Evolutionary conservation across 2,329 filamentous ascomycete genomes (phyloP).

Genomic region (Verticillium longisporum): DNA sequence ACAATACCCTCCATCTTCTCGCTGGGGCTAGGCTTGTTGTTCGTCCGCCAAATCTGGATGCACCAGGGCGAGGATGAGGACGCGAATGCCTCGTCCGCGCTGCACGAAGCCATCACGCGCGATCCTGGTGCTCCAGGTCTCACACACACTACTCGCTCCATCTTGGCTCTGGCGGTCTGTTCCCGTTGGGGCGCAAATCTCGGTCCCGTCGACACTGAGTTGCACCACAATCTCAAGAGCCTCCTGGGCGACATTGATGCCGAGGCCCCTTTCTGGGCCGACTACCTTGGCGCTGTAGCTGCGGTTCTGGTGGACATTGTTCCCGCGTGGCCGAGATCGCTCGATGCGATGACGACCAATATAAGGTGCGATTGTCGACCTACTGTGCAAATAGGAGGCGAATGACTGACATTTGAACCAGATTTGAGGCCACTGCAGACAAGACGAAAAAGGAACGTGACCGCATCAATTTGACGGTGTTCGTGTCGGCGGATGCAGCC

Average conservation of each 20-base stretch:
- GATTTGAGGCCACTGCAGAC: conserved; percentile 16
- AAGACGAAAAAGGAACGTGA: conserved; percentile 25
- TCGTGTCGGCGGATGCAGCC: conserved; percentile 19
- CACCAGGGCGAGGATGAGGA: conserved; percentile 40
- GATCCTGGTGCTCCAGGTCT: conserved; percentile 65
- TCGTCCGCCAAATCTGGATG: conserved; percentile 45
- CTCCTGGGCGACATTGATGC: conserved; percentile 29
- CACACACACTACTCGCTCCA: conserved; percentile 62
- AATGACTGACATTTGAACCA: background rate
- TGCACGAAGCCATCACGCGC: conserved; percentile 67
- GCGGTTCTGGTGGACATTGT: conserved; percentile 33
- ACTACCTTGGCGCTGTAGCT: conserved; percentile 44
- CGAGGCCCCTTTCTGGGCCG: conserved; percentile 43
- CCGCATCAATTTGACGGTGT: conserved; percentile 25
- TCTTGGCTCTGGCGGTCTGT: conserved; percentile 65
- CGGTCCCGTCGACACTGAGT: conserved; percentile 36
- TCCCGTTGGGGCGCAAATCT: conserved; percentile 66
- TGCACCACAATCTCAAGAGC: conserved; percentile 33
- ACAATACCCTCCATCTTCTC: conserved; percentile 33
- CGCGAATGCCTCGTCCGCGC: conserved; percentile 56
- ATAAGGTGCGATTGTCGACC: conserved; percentile 29
- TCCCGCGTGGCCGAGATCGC: conserved; percentile 30
- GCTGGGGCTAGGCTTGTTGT: conserved; percentile 33
- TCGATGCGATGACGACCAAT: conserved; percentile 23
- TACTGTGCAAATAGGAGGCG: background rate